Base-by-base conservation (phyloP, 169 alveolate genomes). In the Plasmodium reichenowi region DNA sequence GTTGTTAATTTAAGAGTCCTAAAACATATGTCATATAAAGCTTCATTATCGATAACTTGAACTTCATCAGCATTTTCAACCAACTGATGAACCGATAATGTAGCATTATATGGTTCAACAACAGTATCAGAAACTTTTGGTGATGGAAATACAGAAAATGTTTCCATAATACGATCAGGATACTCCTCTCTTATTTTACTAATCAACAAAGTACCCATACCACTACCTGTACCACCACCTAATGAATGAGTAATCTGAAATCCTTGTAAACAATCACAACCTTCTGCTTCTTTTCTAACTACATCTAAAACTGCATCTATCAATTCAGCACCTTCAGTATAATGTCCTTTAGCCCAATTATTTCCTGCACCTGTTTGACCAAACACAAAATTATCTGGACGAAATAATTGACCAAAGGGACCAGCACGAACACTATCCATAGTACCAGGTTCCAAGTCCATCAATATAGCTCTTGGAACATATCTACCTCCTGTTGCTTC, bases 161-260 rank as follows among this genome's bases (percentile, higher is more conserved):
- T 98, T 92, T 98, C 99, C 99, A 98, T 97, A 90, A 98, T 98
- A 88, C 99, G 96, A 93, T 98, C 99, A 47, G 99, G 99, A 96
- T 96, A 98, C 89, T 98, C 99, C 93, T 98, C 99, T 83, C 99
- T 97, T 94, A 98, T 96, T 95, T 98, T 98, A 92, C 99, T 96
- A 95, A 97, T 97, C 93, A 97, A 88, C 72, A 98, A 94, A 32
- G 99, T 98, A 62, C 99, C 99, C 99, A 98, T 98, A 71, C 99
- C 99, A 45, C 99, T 96, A 56, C 99, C 99, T 17, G 99, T 98
- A 92, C 99, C 99, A 73, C 99, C 99, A 68, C 99, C 99, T 83
- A 98, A 96, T 22, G 99, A 97, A 97, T 98, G 99, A 17, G 98
- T 96, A 72, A 98, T 95, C 93, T 98, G 99, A 97, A 98, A 98